These are phyloP conservation scores for Talaromyces sp. DNA, from an alignment of 2,329 filamentous ascomycete genomes.

Conservation along the genomic window DNA sequence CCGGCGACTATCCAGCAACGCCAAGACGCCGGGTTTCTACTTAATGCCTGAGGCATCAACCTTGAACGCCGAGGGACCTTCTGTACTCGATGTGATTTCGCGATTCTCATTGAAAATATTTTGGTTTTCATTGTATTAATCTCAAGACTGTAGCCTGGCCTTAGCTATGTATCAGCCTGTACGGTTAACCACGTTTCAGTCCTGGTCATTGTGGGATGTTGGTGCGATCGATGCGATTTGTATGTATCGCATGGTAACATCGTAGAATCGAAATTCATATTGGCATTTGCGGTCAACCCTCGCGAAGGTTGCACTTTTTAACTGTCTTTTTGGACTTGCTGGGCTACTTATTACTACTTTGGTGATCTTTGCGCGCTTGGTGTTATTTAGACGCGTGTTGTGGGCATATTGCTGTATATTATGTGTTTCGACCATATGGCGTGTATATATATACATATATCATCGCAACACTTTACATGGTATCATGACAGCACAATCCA, in stretches of 20 bases:
- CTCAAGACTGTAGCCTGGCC: too few relatives aligned
- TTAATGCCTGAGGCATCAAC: not conserved
- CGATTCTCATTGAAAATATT: not conserved
- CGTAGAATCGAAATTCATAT: not conserved
- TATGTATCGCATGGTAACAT: not conserved
- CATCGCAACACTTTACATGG: not conserved
- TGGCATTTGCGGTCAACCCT: not conserved
- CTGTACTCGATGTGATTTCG: not conserved
- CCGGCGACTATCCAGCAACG: not conserved
- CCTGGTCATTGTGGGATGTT: not conserved
- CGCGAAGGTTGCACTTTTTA: not conserved
- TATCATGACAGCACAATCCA: not conserved
- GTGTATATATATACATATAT: not conserved
- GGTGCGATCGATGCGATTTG: not conserved
- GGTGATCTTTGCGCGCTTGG: not conserved
- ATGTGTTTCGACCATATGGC: not conserved
- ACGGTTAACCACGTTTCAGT: not conserved
- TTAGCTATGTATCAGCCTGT: too few relatives aligned
- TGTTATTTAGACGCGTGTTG: not conserved
- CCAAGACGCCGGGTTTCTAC: not conserved
- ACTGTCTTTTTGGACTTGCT: too few relatives aligned
- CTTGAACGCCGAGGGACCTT: too few relatives aligned
- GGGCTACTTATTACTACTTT: too few relatives aligned
- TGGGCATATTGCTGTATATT: too few relatives aligned
- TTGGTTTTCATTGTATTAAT: too few relatives aligned